phyloP scores from a whole-genome alignment of 225 moss, liverwort and hornwort genomes.

The Sphagnum contortum region DNA sequence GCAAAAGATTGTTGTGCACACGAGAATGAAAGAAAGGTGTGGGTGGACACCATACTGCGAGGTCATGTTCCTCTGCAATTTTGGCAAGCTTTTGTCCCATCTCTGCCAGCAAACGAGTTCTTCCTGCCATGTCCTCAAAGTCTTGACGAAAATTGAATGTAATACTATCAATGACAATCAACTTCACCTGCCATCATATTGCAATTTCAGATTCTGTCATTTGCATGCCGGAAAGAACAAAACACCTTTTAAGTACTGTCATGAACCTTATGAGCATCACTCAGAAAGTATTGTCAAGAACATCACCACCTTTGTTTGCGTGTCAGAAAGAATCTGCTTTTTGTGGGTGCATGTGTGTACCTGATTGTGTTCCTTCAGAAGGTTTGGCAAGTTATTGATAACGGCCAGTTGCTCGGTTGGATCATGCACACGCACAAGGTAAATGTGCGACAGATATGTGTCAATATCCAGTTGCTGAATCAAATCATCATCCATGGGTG shows the following conservation, averaged over 20 bases:
- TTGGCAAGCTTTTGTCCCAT: conserved; percentile 72
- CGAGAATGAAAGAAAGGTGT: no score
- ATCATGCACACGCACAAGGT: conserved; percentile 82
- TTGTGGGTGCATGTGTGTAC: conserved; percentile 11
- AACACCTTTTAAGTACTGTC: no score
- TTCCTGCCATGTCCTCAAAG: conserved; percentile 77
- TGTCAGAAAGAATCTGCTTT: no score
- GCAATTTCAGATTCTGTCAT: neutral
- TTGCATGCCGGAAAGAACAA: no score
- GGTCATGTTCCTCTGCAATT: conserved; percentile 65
- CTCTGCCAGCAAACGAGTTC: conserved; percentile 69
- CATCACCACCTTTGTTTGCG: no score
- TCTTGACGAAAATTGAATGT: conserved; percentile 96
- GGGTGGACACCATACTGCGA: conserved; percentile 56
- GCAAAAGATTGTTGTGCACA: no score
- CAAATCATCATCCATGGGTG: conserved; percentile 3
- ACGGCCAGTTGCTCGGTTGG: conserved; percentile 83
- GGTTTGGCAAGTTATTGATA: conserved; percentile 60
- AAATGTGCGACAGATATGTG: conserved; percentile 59
- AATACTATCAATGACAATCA: conserved; percentile 87
- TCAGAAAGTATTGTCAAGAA: no score
- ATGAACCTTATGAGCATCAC: no score
- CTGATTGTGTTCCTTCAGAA: conserved; percentile 49
- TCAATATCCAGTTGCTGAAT: conserved; percentile 26
- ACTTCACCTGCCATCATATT: conserved; percentile 56